phyloP scores from a whole-genome alignment of 2,329 filamentous ascomycete genomes.

The Trichophyton simii region DNA sequence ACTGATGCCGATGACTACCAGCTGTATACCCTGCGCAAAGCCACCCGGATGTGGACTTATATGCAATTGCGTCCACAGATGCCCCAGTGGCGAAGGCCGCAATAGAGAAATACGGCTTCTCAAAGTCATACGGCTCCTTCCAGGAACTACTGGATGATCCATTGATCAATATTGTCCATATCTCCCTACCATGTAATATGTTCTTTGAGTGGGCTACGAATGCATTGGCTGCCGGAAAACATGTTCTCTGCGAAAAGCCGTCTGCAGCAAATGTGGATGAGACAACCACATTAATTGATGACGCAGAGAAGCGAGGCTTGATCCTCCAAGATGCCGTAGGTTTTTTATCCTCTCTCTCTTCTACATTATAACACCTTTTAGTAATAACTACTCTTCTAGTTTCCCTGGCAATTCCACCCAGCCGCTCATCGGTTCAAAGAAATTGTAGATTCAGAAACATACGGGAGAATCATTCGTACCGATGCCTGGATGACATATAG shows the following conservation, averaged over 20 bases:
- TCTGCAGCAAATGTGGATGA: slow-evolving; percentile 24
- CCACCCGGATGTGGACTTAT: slow-evolving; percentile 43
- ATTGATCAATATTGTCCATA: slow-evolving; percentile 40
- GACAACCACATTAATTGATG: slow-evolving; percentile 33
- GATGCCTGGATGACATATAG: slow-evolving; percentile 18
- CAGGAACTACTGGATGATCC: slow-evolving; percentile 15
- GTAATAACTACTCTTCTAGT: slow-evolving; percentile 8
- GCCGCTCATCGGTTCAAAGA: slow-evolving; percentile 26
- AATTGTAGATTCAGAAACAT: slow-evolving; percentile 23
- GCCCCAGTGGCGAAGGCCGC: slow-evolving; percentile 34
- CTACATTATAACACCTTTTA: not conserved
- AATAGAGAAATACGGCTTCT: slow-evolving; percentile 41
- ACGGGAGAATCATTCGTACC: slow-evolving; percentile 23
- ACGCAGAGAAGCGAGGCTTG: slow-evolving; percentile 25
- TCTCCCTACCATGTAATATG: slow-evolving; percentile 32
- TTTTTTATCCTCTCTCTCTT: not conserved
- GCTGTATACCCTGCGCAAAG: slow-evolving; percentile 37
- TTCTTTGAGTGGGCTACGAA: slow-evolving; percentile 36
- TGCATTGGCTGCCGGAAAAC: slow-evolving; percentile 20
- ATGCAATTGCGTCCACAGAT: slow-evolving; percentile 43
- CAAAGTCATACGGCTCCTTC: slow-evolving; percentile 25
- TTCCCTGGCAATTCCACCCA: slow-evolving; percentile 35
- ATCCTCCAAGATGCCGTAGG: slow-evolving; percentile 43
- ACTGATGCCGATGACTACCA: not conserved
- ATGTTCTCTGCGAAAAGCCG: slow-evolving; percentile 22